Conservation (phyloP, 1,139 yeast species). For the Kodamaea derodonti region DNA sequence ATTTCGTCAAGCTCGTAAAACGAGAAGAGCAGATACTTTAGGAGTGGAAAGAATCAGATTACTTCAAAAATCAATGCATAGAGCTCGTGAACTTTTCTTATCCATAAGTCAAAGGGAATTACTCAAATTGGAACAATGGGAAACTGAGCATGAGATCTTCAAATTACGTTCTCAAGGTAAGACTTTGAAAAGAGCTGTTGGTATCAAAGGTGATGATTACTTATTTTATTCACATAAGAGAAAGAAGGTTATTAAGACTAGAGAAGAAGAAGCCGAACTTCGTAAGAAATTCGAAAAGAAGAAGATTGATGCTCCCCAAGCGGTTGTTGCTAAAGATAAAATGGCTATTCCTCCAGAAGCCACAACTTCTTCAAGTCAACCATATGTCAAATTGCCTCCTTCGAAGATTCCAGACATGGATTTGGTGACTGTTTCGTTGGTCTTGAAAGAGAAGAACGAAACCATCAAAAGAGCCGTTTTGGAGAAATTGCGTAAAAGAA, state of each 20-base stretch:
- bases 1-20: conserved; percentile 91
- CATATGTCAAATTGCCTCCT: conserved; percentile 82
- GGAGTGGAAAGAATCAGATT: conserved; percentile 81
- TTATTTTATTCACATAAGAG: conserved; percentile 77
- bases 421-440: conserved; percentile 74
- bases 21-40: conserved; percentile 89
- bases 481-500: conserved; percentile 74
- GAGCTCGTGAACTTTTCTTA: conserved; percentile 68
- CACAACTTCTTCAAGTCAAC: conserved; percentile 51
- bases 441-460: conserved; percentile 70
- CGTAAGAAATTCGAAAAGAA: conserved; percentile 22
- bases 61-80: conserved; percentile 71
- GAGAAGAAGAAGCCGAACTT: conserved; percentile 35
- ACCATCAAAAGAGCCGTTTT: conserved; percentile 78
- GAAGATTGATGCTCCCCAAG: conserved; percentile 12
- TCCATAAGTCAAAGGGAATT: conserved; percentile 74
- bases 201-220: conserved; percentile 82
- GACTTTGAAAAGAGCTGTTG: conserved; percentile 66
- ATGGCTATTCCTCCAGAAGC: conserved; percentile 12
- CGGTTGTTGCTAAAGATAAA: conserved; percentile 18
- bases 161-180: conserved; percentile 70
- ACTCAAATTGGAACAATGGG: conserved; percentile 54
- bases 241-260: conserved; percentile 47
- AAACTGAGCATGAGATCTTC: conserved; percentile 61
- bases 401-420: conserved; percentile 93